phyloP scores from a whole-genome alignment of 2,329 filamentous ascomycete species.

The Cercospora zeina region DNA sequence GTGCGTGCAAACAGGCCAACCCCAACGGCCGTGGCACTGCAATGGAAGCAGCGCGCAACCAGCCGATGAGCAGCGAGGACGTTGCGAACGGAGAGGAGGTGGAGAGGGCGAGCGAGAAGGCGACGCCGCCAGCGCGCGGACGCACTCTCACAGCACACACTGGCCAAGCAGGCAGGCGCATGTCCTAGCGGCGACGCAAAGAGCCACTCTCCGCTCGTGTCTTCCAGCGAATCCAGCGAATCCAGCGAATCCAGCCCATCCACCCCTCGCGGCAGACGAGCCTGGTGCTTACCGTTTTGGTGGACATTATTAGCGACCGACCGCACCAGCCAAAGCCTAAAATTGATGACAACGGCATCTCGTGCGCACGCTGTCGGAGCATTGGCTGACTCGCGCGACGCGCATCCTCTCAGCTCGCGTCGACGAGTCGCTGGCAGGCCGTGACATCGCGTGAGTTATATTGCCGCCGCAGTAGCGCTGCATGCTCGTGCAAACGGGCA shows the following conservation, averaged over 20 bases:
- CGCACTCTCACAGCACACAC: not conserved
- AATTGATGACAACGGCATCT: not conserved
- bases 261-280: not conserved
- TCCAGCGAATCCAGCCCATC: not conserved
- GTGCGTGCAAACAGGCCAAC: not conserved
- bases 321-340: conserved; percentile 1
- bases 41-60: not conserved
- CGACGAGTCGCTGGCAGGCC: not conserved
- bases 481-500: not conserved
- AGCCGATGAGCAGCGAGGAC: not conserved
- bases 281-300: conserved; percentile 11
- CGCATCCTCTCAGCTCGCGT: not conserved
- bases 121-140: not conserved
- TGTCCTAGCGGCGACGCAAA: not conserved
- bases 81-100: conserved; percentile 1
- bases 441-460: not conserved
- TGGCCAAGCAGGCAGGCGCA: not conserved
- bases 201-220: not conserved
- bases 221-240: not conserved
- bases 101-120: not conserved
- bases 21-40: not conserved
- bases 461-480: conserved; percentile 2
- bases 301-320: conserved; percentile 11
- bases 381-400: conserved; percentile 1
- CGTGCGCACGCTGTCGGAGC: not conserved